Evolutionary conservation across 768 basidiomycete species (phyloP).

Genomic region (Pulveroboletus sp.): DNA sequence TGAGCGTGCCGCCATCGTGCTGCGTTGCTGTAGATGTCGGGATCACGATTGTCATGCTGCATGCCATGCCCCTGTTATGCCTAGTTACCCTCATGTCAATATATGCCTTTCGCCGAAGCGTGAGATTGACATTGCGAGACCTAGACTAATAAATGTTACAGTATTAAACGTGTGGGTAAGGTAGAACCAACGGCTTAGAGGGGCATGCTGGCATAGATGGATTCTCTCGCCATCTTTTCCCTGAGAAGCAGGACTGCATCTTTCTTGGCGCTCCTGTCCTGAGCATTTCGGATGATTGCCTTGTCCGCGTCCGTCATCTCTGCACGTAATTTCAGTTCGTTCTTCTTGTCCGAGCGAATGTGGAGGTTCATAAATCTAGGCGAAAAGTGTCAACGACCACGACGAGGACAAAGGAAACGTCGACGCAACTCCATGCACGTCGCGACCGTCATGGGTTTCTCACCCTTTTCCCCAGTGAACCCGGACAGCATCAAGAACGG

Average conservation of each 20-base stretch:
- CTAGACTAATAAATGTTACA: too few species aligned
- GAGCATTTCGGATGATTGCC: slow-evolving; percentile 4
- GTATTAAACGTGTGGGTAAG: too few species aligned
- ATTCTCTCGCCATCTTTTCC: slow-evolving; percentile 12
- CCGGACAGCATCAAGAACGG: slow-evolving; percentile 11
- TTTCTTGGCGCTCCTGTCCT: not conserved
- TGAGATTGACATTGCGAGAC: too few species aligned
- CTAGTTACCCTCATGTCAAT: too few species aligned
- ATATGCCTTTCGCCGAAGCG: too few species aligned
- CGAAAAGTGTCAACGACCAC: not conserved
- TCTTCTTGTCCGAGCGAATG: slow-evolving; percentile 15
- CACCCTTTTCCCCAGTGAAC: not conserved
- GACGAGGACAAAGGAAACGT: not conserved
- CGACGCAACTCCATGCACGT: slow-evolving; percentile 4
- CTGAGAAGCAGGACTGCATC: slow-evolving; percentile 8
- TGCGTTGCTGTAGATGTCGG: too few species aligned
- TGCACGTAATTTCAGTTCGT: slow-evolving; percentile 8
- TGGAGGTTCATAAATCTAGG: slow-evolving; percentile 13
- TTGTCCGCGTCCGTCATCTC: slow-evolving; percentile 19
- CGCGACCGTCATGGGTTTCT: slow-evolving; percentile 14
- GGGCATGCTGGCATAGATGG: slow-evolving; percentile 2
- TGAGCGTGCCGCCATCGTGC: too few species aligned
- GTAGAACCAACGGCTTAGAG: too few species aligned
- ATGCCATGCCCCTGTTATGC: too few species aligned
- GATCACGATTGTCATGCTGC: too few species aligned